A percentile compares a stretch with the other conserved stretches of the same genome.
These are phyloP conservation scores for Alternaria postmessia DNA, from an alignment of 2,329 filamentous ascomycete species.

Conservation along the genomic window DNA sequence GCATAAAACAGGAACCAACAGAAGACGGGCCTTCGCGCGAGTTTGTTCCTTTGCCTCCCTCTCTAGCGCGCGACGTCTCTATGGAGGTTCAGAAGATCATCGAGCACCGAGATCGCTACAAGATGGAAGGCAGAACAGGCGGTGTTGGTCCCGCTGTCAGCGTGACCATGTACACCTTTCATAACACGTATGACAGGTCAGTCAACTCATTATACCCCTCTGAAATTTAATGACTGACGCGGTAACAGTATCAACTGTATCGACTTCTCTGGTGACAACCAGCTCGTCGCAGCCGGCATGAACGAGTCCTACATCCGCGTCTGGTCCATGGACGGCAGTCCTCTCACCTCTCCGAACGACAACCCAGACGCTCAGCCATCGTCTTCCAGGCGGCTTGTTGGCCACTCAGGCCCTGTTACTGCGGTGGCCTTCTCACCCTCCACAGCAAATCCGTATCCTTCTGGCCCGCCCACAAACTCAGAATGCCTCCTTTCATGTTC, in stretches of 20 bases:
- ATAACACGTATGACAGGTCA: constrained; percentile 92
- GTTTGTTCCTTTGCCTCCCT: constrained; percentile 86
- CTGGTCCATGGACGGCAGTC: constrained; percentile 87
- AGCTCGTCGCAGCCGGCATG: constrained; percentile 86
- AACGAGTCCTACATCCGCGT: constrained; percentile 95
- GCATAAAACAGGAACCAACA: constrained; percentile 87
- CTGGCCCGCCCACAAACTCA: constrained; percentile 64
- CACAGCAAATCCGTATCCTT: constrained; percentile 57
- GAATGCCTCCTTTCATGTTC: constrained; percentile 88
- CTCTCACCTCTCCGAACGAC: constrained; percentile 72
- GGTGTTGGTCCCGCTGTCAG: constrained; percentile 85
- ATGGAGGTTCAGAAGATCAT: constrained; percentile 95
- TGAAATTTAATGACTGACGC: neutral
- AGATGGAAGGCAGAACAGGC: constrained; percentile 82
- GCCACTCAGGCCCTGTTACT: constrained; percentile 90
- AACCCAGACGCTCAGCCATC: constrained; percentile 62
- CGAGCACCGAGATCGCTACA: constrained; percentile 91
- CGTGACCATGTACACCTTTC: constrained; percentile 97
- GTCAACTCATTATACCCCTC: constrained; percentile 32
- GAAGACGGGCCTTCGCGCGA: constrained; percentile 81
- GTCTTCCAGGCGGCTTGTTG: constrained; percentile 80
- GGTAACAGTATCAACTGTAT: constrained; percentile 80
- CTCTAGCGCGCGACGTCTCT: constrained; percentile 85
- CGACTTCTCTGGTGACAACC: constrained; percentile 92
- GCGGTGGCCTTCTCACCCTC: constrained; percentile 87